A percentile compares a stretch with the other conserved stretches of the same genome.
phyloP scores from a whole-genome alignment of 495 filamentous ascomycete species.

The Talaromyces wortmannii region DNA sequence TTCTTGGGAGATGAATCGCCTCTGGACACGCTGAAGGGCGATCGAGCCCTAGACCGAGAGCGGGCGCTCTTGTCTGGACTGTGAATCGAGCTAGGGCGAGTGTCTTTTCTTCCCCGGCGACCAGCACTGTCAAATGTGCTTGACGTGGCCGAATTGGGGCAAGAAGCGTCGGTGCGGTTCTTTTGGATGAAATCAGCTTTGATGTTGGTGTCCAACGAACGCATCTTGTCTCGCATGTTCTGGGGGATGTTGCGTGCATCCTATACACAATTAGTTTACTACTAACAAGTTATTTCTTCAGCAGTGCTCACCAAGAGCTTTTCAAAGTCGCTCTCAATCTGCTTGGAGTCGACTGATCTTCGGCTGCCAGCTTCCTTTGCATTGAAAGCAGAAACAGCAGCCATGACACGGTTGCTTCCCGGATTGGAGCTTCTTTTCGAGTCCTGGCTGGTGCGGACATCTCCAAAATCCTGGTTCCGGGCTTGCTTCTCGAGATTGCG shows the following conservation, averaged over 20 bases:
- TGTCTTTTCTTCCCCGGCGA: constrained; percentile 27
- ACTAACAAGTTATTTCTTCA: constrained; percentile 5
- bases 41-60: constrained; percentile 59
- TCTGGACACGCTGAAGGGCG: constrained; percentile 67
- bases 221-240: constrained; percentile 89
- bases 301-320: constrained; percentile 33
- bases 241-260: constrained; percentile 88
- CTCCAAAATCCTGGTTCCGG: constrained; percentile 7
- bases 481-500: constrained; percentile 8
- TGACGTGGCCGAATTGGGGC: constrained; percentile 17
- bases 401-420: constrained; percentile 51
- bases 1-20: constrained; percentile 53
- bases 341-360: constrained; percentile 33
- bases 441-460: constrained; percentile 14
- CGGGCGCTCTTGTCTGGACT: constrained; percentile 44
- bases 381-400: constrained; percentile 58
- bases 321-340: constrained; percentile 44
- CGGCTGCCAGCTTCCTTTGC: constrained; percentile 39
- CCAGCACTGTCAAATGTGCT: constrained; percentile 29
- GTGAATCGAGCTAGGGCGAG: not conserved
- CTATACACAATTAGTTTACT: constrained; percentile 44
- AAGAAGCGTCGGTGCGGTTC: constrained; percentile 59
- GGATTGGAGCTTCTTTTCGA: constrained; percentile 21
- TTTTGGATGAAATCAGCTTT: constrained; percentile 93
- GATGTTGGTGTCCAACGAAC: constrained; percentile 77